phyloP scores from a whole-genome alignment of 768 basidiomycete genomes.

The Auricularia heimuer region DNA sequence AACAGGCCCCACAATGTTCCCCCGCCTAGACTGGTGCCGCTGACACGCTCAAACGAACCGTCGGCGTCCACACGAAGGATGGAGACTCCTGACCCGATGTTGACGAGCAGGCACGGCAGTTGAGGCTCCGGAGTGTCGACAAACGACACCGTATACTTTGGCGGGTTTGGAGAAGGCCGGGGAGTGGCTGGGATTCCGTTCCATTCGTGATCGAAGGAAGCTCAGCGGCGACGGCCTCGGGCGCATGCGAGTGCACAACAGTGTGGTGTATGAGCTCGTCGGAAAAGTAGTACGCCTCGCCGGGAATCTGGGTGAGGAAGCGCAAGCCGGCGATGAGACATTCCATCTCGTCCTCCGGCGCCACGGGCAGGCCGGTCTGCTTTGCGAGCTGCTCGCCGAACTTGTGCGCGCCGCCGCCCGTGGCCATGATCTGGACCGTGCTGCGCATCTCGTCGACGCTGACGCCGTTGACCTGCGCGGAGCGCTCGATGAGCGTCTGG shows the following conservation, averaged over 20 bases:
- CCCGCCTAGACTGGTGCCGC: slow-evolving; percentile 93
- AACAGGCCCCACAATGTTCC: slow-evolving; percentile 96
- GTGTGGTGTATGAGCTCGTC: slow-evolving; percentile 82
- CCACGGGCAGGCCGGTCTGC: slow-evolving; percentile 74
- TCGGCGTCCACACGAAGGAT: slow-evolving; percentile 96
- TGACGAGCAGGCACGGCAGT: slow-evolving; percentile 91
- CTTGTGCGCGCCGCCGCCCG: slow-evolving; percentile 92
- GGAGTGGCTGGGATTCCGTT: slow-evolving; percentile 33
- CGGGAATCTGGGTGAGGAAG: slow-evolving; percentile 91
- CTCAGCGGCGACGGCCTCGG: not conserved
- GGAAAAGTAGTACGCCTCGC: slow-evolving; percentile 98
- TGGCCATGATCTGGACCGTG: slow-evolving; percentile 94
- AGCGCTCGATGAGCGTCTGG: slow-evolving; percentile 73
- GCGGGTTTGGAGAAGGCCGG: slow-evolving; percentile 85
- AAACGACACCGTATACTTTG: slow-evolving; percentile 81
- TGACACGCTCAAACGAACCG: slow-evolving; percentile 91
- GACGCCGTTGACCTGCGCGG: slow-evolving; percentile 78
- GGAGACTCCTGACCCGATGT: slow-evolving; percentile 96
- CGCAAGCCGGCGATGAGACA: slow-evolving; percentile 93
- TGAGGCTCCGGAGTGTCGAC: slow-evolving; percentile 76
- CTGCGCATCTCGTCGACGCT: slow-evolving; percentile 83
- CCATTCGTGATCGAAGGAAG: slow-evolving; percentile 14
- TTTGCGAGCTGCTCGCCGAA: slow-evolving; percentile 77
- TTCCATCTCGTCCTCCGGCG: slow-evolving; percentile 96
- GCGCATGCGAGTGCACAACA: slow-evolving; percentile 26